A percentile compares a stretch with the other conserved stretches of the same genome.
Evolutionary conservation across 139 green algal species (phyloP).

Genomic region (Chlamydomonas sphaeroides): DNA sequence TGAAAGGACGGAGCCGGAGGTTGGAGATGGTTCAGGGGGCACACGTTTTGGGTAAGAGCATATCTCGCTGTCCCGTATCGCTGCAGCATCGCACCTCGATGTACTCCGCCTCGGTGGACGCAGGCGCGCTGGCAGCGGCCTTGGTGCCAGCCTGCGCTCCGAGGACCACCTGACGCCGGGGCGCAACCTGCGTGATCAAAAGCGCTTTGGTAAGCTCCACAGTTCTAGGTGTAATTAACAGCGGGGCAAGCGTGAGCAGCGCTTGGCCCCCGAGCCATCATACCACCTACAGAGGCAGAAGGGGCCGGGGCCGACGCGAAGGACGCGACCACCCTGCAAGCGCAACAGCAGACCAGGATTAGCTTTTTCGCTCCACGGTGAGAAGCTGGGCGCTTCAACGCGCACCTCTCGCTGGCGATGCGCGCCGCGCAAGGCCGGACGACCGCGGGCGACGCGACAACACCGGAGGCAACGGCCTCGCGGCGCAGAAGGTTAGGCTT

Average conservation of each 20-base stretch:
- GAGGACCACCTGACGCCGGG: not conserved
- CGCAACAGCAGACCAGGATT: too few species aligned
- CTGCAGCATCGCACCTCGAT: slow-evolving; percentile 23
- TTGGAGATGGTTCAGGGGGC: too few species aligned
- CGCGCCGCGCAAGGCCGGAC: slow-evolving; percentile 2
- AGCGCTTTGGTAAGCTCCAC: too few species aligned
- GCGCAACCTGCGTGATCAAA: not conserved
- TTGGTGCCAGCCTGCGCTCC: slow-evolving; percentile 31
- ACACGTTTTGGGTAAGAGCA: too few species aligned
- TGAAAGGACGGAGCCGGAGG: too few species aligned
- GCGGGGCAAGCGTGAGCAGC: too few species aligned
- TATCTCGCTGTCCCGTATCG: too few species aligned
- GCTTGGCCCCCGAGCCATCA: too few species aligned
- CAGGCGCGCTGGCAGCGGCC: not conserved
- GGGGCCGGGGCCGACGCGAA: not conserved
- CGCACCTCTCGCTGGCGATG: slow-evolving; percentile 19
- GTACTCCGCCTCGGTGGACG: slow-evolving; percentile 25
- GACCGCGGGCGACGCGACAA: not conserved
- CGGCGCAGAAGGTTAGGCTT: slow-evolving; percentile 20
- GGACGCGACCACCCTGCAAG: not conserved
- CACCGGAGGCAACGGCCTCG: not conserved
- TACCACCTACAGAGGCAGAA: not conserved
- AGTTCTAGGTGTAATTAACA: too few species aligned
- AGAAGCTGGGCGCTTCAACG: not conserved
- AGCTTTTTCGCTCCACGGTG: too few species aligned